Evolutionary conservation across 2,329 filamentous ascomycete genomes (phyloP).

Genomic region (Pseudogymnoascus sp.): DNA sequence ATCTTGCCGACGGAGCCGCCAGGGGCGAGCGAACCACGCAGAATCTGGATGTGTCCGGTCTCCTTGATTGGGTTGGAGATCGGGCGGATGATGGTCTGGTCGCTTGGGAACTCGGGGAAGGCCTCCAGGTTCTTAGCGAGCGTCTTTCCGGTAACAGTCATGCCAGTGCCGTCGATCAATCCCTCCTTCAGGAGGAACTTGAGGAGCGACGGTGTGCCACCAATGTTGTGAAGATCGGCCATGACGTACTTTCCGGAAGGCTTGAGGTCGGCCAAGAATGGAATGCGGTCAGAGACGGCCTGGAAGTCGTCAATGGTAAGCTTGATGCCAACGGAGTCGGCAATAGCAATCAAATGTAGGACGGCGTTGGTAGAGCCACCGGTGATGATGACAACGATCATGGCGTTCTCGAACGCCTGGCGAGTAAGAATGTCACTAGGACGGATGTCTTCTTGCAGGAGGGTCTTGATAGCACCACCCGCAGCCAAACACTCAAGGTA

Average conservation of each 20-base stretch:
- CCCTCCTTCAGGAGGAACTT: conserved; percentile 50
- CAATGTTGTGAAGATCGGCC: conserved; percentile 47
- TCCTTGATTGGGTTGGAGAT: conserved; percentile 60
- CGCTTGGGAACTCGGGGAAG: conserved; percentile 52
- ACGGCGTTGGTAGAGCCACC: conserved; percentile 82
- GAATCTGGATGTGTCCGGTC: conserved; percentile 65
- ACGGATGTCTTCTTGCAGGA: conserved; percentile 67
- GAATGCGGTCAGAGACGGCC: conserved; percentile 66
- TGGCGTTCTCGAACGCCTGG: conserved; percentile 75
- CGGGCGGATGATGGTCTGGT: conserved; percentile 63
- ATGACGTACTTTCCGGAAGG: conserved; percentile 61
- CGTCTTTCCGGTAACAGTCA: conserved; percentile 52
- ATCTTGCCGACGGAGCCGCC: conserved; percentile 67
- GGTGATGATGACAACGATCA: conserved; percentile 73
- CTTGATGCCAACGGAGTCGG: conserved; percentile 71
- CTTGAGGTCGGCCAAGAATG: conserved; percentile 75
- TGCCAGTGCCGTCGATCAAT: conserved; percentile 48
- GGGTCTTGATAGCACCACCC: conserved; percentile 63
- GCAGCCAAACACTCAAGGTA: conserved; percentile 62
- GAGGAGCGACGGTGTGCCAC: conserved; percentile 47
- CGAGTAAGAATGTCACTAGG: conserved; percentile 73
- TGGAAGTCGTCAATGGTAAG: conserved; percentile 84
- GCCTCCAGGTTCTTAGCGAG: conserved; percentile 50
- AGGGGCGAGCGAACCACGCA: conserved; percentile 59
- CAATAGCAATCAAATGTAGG: conserved; percentile 75